A percentile compares a stretch with the other conserved stretches of the same genome.
phyloP scores from a whole-genome alignment of 108 stramenopile species.

The Fistulifera pelliculosa region DNA sequence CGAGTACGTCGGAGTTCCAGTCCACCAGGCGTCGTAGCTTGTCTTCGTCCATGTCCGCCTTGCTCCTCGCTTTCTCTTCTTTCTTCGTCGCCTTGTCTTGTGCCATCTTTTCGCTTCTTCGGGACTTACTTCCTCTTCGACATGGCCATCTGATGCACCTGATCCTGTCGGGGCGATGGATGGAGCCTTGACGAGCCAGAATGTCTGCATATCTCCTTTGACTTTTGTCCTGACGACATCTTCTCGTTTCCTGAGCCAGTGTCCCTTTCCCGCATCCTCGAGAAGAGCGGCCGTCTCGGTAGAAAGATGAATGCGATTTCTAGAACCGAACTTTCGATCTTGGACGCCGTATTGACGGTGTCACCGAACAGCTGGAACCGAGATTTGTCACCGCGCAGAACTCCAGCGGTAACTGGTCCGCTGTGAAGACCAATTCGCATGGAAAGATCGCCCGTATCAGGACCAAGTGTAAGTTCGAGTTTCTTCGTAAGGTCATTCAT shows the following conservation, averaged over 20 bases:
- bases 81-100: not conserved
- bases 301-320: slow-evolving; percentile 13
- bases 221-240: slow-evolving; percentile 16
- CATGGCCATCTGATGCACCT: not conserved
- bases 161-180: not conserved
- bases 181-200: slow-evolving; percentile 13
- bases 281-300: slow-evolving; percentile 11
- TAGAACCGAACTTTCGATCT: slow-evolving; percentile 14
- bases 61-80: not conserved
- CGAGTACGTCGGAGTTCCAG: slow-evolving; percentile 24
- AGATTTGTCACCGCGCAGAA: slow-evolving; percentile 9
- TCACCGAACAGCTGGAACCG: slow-evolving; percentile 15
- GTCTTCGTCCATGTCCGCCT: not conserved
- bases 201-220: slow-evolving; percentile 25
- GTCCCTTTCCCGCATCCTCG: slow-evolving; percentile 8
- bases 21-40: slow-evolving; percentile 13
- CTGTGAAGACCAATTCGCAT: slow-evolving; percentile 10
- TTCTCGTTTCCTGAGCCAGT: slow-evolving; percentile 7
- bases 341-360: slow-evolving; percentile 12
- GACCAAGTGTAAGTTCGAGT: slow-evolving; percentile 6
- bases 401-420: slow-evolving; percentile 12
- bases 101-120: not conserved
- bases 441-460: slow-evolving; percentile 6
- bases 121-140: not conserved
- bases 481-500: not conserved